Evolutionary conservation across 2,329 filamentous ascomycete genomes (phyloP).

Genomic region (Gaeumannomyces sp.): DNA sequence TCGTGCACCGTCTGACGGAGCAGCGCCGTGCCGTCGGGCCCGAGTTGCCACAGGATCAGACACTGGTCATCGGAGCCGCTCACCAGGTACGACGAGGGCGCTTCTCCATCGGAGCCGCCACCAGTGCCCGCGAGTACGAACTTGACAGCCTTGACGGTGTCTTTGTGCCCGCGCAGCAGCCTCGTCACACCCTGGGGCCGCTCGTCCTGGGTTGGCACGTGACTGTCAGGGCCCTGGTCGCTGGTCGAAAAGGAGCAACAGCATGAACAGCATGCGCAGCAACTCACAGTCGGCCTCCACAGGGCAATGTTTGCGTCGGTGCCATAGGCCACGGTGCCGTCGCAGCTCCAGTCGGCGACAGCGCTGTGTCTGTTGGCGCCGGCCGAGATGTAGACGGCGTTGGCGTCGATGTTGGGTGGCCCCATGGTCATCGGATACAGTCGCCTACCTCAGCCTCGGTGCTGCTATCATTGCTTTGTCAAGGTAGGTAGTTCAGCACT

Average conservation of each 20-base stretch:
- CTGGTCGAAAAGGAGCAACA: too few relatives aligned
- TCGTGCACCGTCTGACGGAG: constrained; percentile 50
- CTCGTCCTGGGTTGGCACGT: constrained; percentile 23
- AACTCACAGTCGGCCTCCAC: constrained; percentile 72
- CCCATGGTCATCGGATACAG: neutral
- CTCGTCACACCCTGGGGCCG: constrained; percentile 51
- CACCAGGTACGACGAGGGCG: constrained; percentile 51
- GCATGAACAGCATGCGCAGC: too few relatives aligned
- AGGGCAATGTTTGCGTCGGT: constrained; percentile 83
- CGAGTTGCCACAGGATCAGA: constrained; percentile 63
- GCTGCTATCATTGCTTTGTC: too few relatives aligned
- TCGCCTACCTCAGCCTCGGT: too few relatives aligned
- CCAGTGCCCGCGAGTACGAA: constrained; percentile 56
- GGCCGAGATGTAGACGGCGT: constrained; percentile 56
- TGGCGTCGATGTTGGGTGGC: constrained; percentile 11
- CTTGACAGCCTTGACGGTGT: constrained; percentile 74
- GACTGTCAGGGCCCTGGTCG: too few relatives aligned
- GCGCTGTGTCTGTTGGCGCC: constrained; percentile 88
- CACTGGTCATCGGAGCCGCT: constrained; percentile 78
- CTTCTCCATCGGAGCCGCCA: constrained; percentile 24
- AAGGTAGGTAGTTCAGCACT: too few relatives aligned
- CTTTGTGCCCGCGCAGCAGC: constrained; percentile 70
- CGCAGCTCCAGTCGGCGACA: constrained; percentile 78
- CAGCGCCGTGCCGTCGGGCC: constrained; percentile 24
- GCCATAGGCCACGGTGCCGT: constrained; percentile 77